Evolutionary conservation across 306 rosid species (phyloP).

Genomic region (Hippophae tibetana): DNA sequence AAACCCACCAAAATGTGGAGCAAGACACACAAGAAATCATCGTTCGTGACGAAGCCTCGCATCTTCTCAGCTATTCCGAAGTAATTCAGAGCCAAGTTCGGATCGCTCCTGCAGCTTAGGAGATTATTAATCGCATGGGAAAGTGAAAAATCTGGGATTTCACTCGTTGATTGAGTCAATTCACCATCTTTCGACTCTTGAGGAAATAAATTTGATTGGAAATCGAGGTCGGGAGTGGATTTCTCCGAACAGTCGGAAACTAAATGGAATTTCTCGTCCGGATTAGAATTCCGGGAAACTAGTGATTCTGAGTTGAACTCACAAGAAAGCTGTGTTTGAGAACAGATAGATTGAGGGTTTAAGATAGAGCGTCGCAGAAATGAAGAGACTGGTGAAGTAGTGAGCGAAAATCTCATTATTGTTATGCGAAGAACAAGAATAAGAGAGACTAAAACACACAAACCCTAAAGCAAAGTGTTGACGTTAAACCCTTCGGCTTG

Average conservation of each 20-base stretch:
- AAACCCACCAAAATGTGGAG: conserved; percentile 38
- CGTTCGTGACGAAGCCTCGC: conserved; percentile 32
- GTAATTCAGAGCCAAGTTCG: conserved; percentile 36
- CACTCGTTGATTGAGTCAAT: not conserved
- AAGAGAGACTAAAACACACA: not conserved
- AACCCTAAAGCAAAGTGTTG: not conserved
- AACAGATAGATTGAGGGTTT: conserved; percentile 16
- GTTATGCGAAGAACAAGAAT: not conserved
- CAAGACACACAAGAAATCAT: conserved; percentile 38
- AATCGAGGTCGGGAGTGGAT: conserved; percentile 3
- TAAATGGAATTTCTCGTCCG: not conserved
- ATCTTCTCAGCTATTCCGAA: conserved; percentile 24
- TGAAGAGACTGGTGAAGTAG: conserved; percentile 19
- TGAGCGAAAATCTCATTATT: conserved; percentile 17
- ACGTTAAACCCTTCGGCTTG: no score
- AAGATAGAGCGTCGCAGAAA: conserved; percentile 18
- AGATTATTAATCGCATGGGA: conserved; percentile 32
- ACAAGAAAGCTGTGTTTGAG: conserved; percentile 8
- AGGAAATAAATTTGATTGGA: not conserved
- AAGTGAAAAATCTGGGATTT: conserved; percentile 10
- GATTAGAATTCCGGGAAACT: not conserved
- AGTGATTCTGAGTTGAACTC: conserved; percentile 8
- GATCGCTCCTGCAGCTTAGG: conserved; percentile 30
- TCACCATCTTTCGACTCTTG: conserved; percentile 5
- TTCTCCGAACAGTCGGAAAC: conserved; percentile 8